phyloP scores from a whole-genome alignment of 2,329 filamentous ascomycete species.

The Fusarium floridanum region DNA sequence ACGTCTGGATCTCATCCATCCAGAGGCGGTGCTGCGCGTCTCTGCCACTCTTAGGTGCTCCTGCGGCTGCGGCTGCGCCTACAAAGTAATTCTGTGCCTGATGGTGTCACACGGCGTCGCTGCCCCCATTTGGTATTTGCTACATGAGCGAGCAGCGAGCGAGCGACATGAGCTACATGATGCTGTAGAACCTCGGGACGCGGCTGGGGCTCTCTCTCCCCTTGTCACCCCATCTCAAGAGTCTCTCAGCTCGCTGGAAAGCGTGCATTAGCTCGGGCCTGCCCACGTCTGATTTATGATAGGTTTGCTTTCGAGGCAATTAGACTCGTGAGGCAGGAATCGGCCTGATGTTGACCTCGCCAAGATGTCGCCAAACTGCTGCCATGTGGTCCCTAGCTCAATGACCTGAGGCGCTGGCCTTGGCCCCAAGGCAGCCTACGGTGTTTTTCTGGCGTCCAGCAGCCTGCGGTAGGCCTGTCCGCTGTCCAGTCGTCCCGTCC shows the following conservation, averaged over 20 bases:
- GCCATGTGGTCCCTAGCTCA: conserved; percentile 1
- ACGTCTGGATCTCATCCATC: conserved; percentile 3
- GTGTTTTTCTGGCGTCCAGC: conserved; percentile 7
- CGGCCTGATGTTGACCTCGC: background rate
- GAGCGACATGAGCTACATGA: conserved; percentile 12
- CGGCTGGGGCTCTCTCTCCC: conserved; percentile 16
- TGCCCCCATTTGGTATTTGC: conserved; percentile 21
- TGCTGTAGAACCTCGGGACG: conserved; percentile 34
- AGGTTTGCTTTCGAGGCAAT: conserved; percentile 1
- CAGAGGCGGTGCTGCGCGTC: conserved; percentile 2
- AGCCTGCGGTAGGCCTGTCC: background rate
- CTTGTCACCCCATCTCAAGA: conserved; percentile 12
- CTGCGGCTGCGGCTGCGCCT: conserved; percentile 26
- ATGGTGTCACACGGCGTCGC: conserved; percentile 16
- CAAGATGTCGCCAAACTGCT: background rate
- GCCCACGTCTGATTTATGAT: conserved; percentile 16
- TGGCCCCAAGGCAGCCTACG: background rate
- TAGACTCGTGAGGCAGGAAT: background rate
- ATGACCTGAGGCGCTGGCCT: conserved; percentile 5
- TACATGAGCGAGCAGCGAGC: conserved; percentile 10
- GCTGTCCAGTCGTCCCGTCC: conserved; percentile 30
- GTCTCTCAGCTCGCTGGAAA: conserved; percentile 31
- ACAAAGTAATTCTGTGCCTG: conserved; percentile 13
- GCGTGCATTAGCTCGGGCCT: conserved; percentile 21
- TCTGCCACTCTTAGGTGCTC: conserved; percentile 8